Conservation (phyloP, 305 asterid genomes). For the Fraxinus floribunda region DNA sequence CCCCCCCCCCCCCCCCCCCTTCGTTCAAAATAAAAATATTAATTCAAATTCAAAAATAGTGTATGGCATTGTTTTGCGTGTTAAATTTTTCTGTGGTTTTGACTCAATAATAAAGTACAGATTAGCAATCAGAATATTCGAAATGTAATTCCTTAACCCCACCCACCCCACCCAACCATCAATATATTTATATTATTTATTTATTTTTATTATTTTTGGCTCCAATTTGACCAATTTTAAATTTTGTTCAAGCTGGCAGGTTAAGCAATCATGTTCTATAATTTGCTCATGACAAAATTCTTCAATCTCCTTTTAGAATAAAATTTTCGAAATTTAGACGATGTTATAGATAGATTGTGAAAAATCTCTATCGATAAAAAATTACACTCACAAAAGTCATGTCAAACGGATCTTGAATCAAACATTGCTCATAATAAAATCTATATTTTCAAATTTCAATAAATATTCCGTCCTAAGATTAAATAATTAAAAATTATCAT, state of each 20-base stretch:
- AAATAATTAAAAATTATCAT: too few relatives aligned
- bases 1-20: rapidly evolving
- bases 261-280: neutral
- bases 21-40: neutral
- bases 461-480: too few relatives aligned
- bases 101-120: conserved; percentile 15
- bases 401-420: too few relatives aligned
- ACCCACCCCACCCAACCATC: neutral
- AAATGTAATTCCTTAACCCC: neutral
- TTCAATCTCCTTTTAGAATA: too few relatives aligned
- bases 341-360: too few relatives aligned
- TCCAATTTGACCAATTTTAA: conserved; percentile 20
- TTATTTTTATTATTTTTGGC: conserved; percentile 11
- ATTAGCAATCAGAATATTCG: conserved; percentile 34
- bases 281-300: neutral
- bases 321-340: too few relatives aligned
- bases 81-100: conserved; percentile 25
- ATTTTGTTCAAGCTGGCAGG: neutral
- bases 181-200: neutral
- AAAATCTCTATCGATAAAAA: too few relatives aligned
- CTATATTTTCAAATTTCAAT: too few relatives aligned
- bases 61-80: conserved; percentile 10
- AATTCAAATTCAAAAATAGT: neutral
- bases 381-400: too few relatives aligned
- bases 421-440: too few relatives aligned